Evolutionary conservation across 352 stramenopile genomes (phyloP).

Genomic region (Lagenidium sp.): DNA sequence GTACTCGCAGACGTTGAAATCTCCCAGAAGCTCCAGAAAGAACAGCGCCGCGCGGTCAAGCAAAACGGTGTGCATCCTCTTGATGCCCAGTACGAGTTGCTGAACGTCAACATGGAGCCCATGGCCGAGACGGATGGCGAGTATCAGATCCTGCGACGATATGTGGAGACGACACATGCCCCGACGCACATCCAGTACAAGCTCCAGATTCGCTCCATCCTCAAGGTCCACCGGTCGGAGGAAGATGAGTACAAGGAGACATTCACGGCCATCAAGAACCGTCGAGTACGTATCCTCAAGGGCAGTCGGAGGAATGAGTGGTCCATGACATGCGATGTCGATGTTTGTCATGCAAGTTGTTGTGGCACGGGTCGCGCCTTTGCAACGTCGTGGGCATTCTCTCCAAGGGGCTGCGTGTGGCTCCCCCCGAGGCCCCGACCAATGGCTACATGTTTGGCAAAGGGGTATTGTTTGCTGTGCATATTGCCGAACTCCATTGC

Average conservation of each 20-base stretch:
- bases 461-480: conserved; percentile 27
- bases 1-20: conserved; percentile 53
- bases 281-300: conserved; percentile 36
- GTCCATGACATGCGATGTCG: not conserved
- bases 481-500: not conserved
- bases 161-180: conserved; percentile 49
- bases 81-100: conserved; percentile 38
- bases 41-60: conserved; percentile 14
- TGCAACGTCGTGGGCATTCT: conserved; percentile 80
- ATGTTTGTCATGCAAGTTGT: conserved; percentile 20
- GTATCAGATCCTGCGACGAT: conserved; percentile 50
- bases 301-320: not conserved
- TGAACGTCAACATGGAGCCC: conserved; percentile 36
- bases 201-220: conserved; percentile 35
- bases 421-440: conserved; percentile 62
- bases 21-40: conserved; percentile 37
- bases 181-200: conserved; percentile 33
- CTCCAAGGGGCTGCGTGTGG: conserved; percentile 67
- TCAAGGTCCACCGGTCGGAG: conserved; percentile 33
- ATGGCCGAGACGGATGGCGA: conserved; percentile 24
- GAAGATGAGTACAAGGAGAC: conserved; percentile 29
- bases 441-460: conserved; percentile 86
- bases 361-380: conserved; percentile 80
- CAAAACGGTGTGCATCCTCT: conserved; percentile 27
- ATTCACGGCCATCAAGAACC: conserved; percentile 37